Percentiles rank a stretch among this genome's conserved stretches.
These are phyloP conservation scores for Populus tremula DNA, from an alignment of 345 rosid species.

Conservation along the genomic window DNA sequence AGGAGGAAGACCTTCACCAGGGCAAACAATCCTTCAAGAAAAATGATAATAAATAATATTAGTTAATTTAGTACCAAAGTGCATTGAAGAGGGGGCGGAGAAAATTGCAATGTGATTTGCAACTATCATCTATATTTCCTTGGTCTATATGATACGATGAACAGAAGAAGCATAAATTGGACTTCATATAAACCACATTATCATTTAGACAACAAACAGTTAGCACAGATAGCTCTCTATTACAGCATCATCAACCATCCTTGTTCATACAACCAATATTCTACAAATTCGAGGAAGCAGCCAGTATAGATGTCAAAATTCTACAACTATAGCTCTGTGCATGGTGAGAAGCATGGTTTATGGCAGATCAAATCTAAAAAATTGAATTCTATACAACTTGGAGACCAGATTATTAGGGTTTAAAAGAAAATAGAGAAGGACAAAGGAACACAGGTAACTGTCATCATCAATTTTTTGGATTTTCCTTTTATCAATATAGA, in stretches of 20 bases:
- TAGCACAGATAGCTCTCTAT: not conserved
- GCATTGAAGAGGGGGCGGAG: not conserved
- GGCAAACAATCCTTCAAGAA: constrained; percentile 76
- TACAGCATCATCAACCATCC: not conserved
- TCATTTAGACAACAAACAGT: not conserved
- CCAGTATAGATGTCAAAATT: not conserved
- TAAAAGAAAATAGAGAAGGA: not conserved
- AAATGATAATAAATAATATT: not conserved
- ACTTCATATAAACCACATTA: not conserved
- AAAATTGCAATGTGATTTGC: not conserved
- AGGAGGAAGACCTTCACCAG: constrained; percentile 91
- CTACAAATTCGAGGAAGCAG: not conserved
- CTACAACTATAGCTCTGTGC: not conserved
- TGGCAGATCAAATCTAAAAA: not conserved
- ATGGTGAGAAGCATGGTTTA: not conserved
- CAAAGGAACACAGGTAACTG: not conserved
- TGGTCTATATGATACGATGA: not conserved
- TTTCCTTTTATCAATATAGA: not conserved
- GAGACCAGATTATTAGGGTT: not conserved
- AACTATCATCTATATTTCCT: not conserved
- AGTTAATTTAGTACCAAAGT: not conserved
- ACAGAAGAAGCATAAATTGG: not conserved
- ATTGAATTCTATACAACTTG: not conserved
- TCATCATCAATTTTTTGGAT: not conserved
- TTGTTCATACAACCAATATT: not conserved